phyloP scores from a whole-genome alignment of 2,329 filamentous ascomycete species.

The Metarhizium guizhouense region DNA sequence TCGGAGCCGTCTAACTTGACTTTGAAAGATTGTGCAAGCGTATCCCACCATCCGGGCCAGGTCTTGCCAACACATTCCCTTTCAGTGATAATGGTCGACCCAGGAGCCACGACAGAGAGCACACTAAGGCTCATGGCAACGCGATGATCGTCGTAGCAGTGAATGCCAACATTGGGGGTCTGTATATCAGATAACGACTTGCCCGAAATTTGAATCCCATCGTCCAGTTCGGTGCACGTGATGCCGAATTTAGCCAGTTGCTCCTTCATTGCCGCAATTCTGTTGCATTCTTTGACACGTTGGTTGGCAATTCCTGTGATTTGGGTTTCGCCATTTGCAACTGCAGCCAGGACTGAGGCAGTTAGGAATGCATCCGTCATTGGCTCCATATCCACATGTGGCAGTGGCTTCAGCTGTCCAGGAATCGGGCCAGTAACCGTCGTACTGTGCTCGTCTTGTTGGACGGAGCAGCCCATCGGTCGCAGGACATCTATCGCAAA shows the following conservation, averaged over 20 bases:
- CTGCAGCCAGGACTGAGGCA: slow-evolving; percentile 84
- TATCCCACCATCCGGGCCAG: slow-evolving; percentile 99
- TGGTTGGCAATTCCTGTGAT: slow-evolving; percentile 97
- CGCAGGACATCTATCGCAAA: slow-evolving; percentile 84
- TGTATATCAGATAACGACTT: slow-evolving; percentile 36
- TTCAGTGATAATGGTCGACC: slow-evolving; percentile 71
- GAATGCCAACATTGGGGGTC: slow-evolving; percentile 57
- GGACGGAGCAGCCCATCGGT: slow-evolving; percentile 89
- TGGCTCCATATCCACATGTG: slow-evolving; percentile 92
- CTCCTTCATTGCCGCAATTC: slow-evolving; percentile 90
- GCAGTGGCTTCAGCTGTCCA: slow-evolving; percentile 65
- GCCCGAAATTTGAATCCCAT: slow-evolving; percentile 74
- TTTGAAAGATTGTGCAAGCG: slow-evolving; percentile 67
- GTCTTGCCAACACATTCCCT: slow-evolving; percentile 94
- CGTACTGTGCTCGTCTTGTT: slow-evolving; percentile 77
- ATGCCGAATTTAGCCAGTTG: slow-evolving; percentile 93
- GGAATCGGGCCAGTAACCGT: slow-evolving; percentile 82
- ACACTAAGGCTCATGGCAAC: slow-evolving; percentile 99
- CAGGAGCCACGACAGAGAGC: slow-evolving; percentile 61
- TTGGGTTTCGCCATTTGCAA: slow-evolving; percentile 71
- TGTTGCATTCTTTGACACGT: slow-evolving; percentile 95
- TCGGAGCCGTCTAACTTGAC: slow-evolving; percentile 72
- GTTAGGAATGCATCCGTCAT: slow-evolving; percentile 99
- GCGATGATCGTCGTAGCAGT: slow-evolving; percentile 95
- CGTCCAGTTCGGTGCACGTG: slow-evolving; percentile 75